These are phyloP conservation scores for Chlamydomonas eustigma DNA, from an alignment of 139 green algal genomes.

Conservation along the genomic window DNA sequence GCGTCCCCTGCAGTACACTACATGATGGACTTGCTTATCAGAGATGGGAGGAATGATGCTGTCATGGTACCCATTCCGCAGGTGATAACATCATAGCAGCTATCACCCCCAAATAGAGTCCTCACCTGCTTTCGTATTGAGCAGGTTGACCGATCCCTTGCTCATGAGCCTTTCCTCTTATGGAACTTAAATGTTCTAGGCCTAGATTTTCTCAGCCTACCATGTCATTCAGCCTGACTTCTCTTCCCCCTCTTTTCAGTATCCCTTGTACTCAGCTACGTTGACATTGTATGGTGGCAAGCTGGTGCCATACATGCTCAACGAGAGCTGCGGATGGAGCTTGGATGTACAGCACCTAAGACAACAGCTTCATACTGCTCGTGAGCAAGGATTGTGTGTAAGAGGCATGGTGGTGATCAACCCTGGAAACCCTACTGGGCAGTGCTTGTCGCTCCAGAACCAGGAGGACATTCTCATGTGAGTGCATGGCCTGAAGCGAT, in stretches of 20 bases:
- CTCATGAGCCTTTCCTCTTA: too few relatives aligned
- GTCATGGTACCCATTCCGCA: constrained; percentile 82
- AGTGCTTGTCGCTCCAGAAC: constrained; percentile 20
- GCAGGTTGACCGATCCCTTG: too few relatives aligned
- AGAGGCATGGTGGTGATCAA: constrained; percentile 92
- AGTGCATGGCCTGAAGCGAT: neutral
- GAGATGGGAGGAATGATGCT: constrained; percentile 47
- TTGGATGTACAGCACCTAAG: constrained; percentile 61
- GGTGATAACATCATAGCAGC: neutral
- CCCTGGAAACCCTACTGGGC: constrained; percentile 88
- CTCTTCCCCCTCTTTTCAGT: constrained; percentile 36
- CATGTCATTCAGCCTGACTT: too few relatives aligned
- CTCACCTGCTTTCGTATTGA: too few relatives aligned
- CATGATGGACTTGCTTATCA: constrained; percentile 66
- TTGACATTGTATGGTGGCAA: constrained; percentile 47
- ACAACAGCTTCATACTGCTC: constrained; percentile 3
- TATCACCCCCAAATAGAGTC: too few relatives aligned
- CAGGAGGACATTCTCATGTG: constrained; percentile 29
- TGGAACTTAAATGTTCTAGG: too few relatives aligned
- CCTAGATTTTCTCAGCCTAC: too few relatives aligned
- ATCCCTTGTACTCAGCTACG: constrained; percentile 74
- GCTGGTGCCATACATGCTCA: constrained; percentile 86
- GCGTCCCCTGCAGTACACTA: constrained; percentile 71
- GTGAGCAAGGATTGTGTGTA: constrained; percentile 33
- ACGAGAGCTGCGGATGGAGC: constrained; percentile 77